These are phyloP conservation scores for Huntiella abstrusa DNA, from an alignment of 2,329 filamentous ascomycete species.

Conservation along the genomic window DNA sequence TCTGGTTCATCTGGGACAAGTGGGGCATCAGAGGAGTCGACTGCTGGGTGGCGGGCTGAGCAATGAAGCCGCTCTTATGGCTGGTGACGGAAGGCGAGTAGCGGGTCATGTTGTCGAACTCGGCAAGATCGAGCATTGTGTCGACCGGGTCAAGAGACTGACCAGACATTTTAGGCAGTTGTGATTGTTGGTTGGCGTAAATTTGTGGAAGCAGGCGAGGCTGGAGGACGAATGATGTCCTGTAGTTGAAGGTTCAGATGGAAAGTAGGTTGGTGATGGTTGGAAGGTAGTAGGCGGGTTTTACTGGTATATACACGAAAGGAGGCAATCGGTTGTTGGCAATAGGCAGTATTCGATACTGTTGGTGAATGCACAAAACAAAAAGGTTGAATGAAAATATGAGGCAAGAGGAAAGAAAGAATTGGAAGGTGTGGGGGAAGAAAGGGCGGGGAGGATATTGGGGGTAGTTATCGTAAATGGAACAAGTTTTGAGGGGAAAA, in stretches of 20 bases:
- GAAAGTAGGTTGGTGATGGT: background rate
- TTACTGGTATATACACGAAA: background rate
- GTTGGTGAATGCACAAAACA: background rate
- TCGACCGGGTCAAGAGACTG: constrained; percentile 34
- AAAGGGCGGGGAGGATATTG: too few relatives aligned
- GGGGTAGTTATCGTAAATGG: too few relatives aligned
- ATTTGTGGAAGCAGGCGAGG: background rate
- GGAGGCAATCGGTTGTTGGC: background rate
- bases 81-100: constrained; percentile 41
- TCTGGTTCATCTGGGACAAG: constrained; percentile 27
- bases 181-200: background rate
- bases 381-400: background rate
- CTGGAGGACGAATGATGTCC: background rate
- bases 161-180: constrained; percentile 16
- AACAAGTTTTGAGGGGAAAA: too few relatives aligned
- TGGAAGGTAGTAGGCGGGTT: background rate
- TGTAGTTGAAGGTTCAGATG: background rate
- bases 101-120: constrained; percentile 41
- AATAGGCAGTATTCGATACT: background rate
- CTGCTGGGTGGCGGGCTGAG: constrained; percentile 32
- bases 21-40: constrained; percentile 35
- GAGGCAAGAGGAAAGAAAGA: constrained; percentile 2
- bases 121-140: constrained; percentile 39
- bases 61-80: constrained; percentile 33
- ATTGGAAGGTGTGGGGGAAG: background rate